These are phyloP conservation scores for Pyrenochaeta sp. DNA, from an alignment of 2,329 filamentous ascomycete genomes.

Conservation along the genomic window DNA sequence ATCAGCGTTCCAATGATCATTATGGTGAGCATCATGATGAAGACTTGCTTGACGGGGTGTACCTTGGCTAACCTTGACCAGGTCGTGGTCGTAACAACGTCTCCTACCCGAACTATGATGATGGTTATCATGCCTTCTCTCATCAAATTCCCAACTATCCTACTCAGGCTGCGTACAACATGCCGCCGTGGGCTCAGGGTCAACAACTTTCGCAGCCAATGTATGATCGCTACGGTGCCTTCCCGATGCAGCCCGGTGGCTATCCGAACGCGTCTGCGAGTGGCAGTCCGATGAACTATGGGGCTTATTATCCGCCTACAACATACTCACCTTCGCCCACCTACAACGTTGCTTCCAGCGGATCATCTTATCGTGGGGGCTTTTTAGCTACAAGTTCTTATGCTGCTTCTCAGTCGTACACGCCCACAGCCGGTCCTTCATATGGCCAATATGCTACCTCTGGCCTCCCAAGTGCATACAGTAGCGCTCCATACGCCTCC, in stretches of 20 bases:
- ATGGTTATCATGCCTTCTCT: conserved; percentile 40
- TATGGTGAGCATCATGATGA: conserved; percentile 29
- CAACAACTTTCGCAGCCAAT: conserved; percentile 32
- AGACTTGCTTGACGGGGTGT: not conserved
- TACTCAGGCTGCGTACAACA: conserved; percentile 33
- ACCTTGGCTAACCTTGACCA: conserved; percentile 19
- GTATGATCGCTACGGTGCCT: conserved; percentile 31
- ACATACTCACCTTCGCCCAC: conserved; percentile 31
- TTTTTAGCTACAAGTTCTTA: conserved; percentile 24
- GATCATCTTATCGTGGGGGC: conserved; percentile 31
- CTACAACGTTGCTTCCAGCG: conserved; percentile 29
- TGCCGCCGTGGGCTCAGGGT: conserved; percentile 35
- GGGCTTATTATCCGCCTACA: conserved; percentile 39
- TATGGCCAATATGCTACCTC: conserved; percentile 25
- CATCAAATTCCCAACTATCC: conserved; percentile 40
- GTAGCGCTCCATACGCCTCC: conserved; percentile 3
- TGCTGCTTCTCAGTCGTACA: conserved; percentile 16
- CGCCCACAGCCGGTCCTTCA: conserved; percentile 21
- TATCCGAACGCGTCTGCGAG: conserved; percentile 32
- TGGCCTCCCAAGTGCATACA: conserved; percentile 6
- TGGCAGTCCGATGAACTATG: conserved; percentile 44
- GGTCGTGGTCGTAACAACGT: conserved; percentile 27
- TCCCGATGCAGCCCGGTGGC: conserved; percentile 16
- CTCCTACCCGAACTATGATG: conserved; percentile 32
- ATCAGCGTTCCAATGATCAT: conserved; percentile 34